Conservation (phyloP, 345 rosid genomes). For the Corchorus capsularis region DNA sequence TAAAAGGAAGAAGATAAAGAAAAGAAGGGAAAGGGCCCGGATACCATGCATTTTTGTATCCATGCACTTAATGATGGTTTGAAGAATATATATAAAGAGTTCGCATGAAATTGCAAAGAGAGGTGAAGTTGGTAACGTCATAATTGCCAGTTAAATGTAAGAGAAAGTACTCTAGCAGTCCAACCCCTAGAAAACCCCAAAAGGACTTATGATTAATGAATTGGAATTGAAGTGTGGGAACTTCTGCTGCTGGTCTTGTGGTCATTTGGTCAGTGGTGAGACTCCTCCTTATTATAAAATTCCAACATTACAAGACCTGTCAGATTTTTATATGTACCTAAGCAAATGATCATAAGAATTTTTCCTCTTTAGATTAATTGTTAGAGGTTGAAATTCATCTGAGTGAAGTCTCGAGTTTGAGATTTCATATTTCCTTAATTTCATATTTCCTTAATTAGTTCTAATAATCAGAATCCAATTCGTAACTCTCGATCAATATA, state of each 20-base stretch:
- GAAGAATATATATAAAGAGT: neutral
- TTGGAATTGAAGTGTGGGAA: neutral
- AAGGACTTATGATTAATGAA: neutral
- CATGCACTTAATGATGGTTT: neutral
- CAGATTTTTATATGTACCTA: too few relatives aligned
- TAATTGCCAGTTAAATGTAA: slow-evolving; percentile 28
- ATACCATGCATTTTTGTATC: neutral
- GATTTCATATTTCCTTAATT: too few relatives aligned
- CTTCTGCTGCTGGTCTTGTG: too few relatives aligned
- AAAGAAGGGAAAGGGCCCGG: neutral
- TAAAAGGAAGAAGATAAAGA: neutral
- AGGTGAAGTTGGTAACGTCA: slow-evolving; percentile 42
- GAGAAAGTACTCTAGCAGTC: neutral
- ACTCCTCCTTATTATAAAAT: neutral
- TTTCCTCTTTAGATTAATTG: too few relatives aligned
- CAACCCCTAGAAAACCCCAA: neutral
- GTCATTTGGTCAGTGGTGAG: neutral
- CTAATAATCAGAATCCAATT: too few relatives aligned
- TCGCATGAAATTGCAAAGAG: neutral
- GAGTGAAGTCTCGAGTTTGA: too few relatives aligned
- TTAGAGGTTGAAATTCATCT: too few relatives aligned
- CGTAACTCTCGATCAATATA: too few relatives aligned
- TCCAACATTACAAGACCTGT: neutral
- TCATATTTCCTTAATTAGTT: too few relatives aligned
- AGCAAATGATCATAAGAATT: too few relatives aligned